phyloP scores from a whole-genome alignment of 2,329 filamentous ascomycete genomes.

The Fusarium sp. region DNA sequence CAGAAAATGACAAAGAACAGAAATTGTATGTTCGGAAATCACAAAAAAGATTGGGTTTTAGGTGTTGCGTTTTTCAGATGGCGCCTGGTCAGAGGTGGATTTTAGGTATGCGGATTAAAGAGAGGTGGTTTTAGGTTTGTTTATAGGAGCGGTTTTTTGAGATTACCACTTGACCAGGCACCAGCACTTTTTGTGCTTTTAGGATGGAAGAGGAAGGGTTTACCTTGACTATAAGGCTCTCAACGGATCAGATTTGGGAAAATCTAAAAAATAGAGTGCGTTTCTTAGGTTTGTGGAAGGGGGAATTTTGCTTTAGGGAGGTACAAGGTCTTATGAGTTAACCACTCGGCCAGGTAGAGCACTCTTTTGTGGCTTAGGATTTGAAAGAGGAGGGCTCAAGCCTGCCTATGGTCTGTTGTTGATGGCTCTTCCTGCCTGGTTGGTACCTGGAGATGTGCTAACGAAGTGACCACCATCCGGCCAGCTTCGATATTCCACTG shows the following conservation, averaged over 20 bases:
- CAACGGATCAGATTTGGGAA: fast-evolving
- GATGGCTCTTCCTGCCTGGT: not conserved
- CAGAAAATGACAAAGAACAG: not conserved
- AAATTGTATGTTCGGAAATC: not conserved
- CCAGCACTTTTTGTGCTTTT: not conserved
- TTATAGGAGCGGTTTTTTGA: not conserved
- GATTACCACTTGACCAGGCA: not conserved
- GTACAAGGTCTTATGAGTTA: not conserved
- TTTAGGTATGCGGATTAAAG: not conserved
- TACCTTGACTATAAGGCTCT: not conserved
- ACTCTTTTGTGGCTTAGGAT: not conserved
- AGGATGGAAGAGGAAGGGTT: not conserved
- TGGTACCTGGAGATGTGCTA: not conserved
- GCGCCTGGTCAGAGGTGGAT: not conserved
- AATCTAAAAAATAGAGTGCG: not conserved
- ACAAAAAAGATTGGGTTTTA: not conserved
- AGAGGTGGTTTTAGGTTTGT: not conserved
- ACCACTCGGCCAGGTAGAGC: not conserved
- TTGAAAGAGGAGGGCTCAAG: not conserved
- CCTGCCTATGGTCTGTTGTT: not conserved
- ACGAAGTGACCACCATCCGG: not conserved
- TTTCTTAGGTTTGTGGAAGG: not conserved
- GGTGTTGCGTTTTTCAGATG: not conserved
- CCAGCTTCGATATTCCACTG: not conserved
- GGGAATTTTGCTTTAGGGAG: not conserved